These are phyloP conservation scores for Pythium myriotylum DNA, from an alignment of 352 stramenopile species.

Conservation along the genomic window DNA sequence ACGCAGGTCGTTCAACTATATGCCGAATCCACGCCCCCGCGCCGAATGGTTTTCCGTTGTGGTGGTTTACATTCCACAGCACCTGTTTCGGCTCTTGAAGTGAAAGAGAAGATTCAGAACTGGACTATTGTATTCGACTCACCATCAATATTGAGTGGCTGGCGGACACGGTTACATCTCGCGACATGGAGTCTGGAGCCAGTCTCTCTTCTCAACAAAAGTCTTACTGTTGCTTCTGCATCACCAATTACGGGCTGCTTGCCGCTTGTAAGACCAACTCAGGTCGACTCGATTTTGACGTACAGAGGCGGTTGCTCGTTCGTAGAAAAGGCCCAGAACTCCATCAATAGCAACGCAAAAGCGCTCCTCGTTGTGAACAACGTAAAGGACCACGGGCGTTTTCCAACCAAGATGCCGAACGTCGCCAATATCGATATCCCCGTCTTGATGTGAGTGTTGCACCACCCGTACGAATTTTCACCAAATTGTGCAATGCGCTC, in stretches of 20 bases:
- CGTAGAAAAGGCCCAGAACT: conserved; percentile 61
- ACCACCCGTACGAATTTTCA: background rate
- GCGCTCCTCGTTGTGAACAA: conserved; percentile 72
- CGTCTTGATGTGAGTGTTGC: conserved; percentile 52
- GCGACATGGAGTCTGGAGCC: conserved; percentile 61
- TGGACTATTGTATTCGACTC: conserved; percentile 56
- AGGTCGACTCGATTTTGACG: conserved; percentile 35
- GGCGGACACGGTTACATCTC: conserved; percentile 56
- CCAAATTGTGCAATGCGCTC: background rate
- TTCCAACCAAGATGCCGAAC: conserved; percentile 37
- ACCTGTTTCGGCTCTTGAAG: too few relatives aligned
- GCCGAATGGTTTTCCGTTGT: conserved; percentile 58
- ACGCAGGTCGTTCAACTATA: conserved; percentile 60
- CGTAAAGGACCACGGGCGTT: conserved; percentile 55
- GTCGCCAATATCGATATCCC: conserved; percentile 41
- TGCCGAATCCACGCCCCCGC: conserved; percentile 38
- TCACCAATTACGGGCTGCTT: conserved; percentile 48
- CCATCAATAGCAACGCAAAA: conserved; percentile 32
- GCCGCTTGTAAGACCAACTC: conserved; percentile 13
- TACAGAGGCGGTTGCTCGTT: conserved; percentile 68
- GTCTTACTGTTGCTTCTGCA: conserved; percentile 34
- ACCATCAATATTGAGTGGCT: conserved; percentile 46
- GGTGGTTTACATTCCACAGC: background rate
- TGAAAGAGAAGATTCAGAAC: conserved; percentile 34
- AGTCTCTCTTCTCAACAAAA: conserved; percentile 15